These are phyloP conservation scores for Conoideocrella luteorostrata DNA, from an alignment of 2,329 filamentous ascomycete species.

Conservation along the genomic window DNA sequence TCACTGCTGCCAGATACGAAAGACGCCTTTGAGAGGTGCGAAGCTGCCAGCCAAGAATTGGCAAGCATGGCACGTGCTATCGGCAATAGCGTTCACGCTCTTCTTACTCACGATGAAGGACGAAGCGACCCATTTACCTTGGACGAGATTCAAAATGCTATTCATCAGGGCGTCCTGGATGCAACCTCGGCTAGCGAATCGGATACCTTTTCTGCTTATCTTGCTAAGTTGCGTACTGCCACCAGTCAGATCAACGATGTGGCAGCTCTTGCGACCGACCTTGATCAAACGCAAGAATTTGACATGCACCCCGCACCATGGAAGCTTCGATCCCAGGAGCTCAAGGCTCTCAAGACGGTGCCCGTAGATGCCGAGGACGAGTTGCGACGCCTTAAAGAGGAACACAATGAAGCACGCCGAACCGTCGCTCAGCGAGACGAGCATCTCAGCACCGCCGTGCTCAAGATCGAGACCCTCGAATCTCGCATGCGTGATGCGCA, in stretches of 20 bases:
- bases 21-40: constrained; percentile 64
- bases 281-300: constrained; percentile 72
- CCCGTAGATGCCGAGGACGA: constrained; percentile 82
- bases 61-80: constrained; percentile 60
- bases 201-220: constrained; percentile 64
- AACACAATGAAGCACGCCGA: constrained; percentile 70
- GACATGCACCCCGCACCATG: constrained; percentile 72
- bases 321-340: constrained; percentile 72
- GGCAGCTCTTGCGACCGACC: constrained; percentile 60
- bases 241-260: constrained; percentile 63
- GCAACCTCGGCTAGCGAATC: constrained; percentile 52
- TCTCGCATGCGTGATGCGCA: constrained; percentile 78
- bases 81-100: constrained; percentile 57
- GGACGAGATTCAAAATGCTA: constrained; percentile 57
- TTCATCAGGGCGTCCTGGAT: constrained; percentile 45
- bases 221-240: constrained; percentile 59
- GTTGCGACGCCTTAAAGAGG: constrained; percentile 70
- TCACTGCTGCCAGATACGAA: constrained; percentile 63
- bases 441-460: constrained; percentile 75
- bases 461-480: constrained; percentile 90
- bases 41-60: constrained; percentile 57
- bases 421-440: constrained; percentile 69
- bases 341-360: constrained; percentile 74
- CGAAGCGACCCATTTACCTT: constrained; percentile 61
- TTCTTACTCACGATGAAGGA: constrained; percentile 64